Evolutionary conservation across 129 eudicot species (phyloP), one percentile per base, ranked within the genome.

Genomic region (Ambrosia artemisiifolia): DNA sequence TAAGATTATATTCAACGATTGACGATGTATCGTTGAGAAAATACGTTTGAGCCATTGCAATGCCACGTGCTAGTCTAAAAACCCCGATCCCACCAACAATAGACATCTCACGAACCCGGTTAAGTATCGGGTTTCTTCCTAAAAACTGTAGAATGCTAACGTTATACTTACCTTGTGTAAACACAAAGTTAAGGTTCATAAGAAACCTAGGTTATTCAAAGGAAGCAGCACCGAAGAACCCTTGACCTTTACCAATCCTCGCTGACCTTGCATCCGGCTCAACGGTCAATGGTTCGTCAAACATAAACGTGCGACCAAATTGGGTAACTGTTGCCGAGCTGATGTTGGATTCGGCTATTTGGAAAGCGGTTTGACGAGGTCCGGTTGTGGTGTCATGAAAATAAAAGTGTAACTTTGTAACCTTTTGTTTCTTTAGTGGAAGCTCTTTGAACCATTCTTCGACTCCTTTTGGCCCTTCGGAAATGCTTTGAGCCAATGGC

Each of bases 241-340:
- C 95, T 67, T 81, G 88, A 70, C 86, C 88, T 40, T 83, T 75
- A 30, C 91, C 95, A 20, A 85, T 75, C 14, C 62, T 54, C 18
- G 6, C 44, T 11, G 95, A 75, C 43, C 79, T 49, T 32, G 35
- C 40, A 20, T 75, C 78, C 0, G 95, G 95, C 35, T 79, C 85
- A 2, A 62, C 44, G 0, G 81, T 88, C 42, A 88, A 11, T 2
- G 88, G 83, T 75, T 85, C 80, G 42, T 88, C 90, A 9, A 83
- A 57, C 61, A 85, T 64, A 14, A 48, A 28, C 33, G 83, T 33
- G 0, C 65, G 67, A 38, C 90, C 88, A 9, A 85, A 88, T 38
- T 61, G 69, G 13, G 83, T 67, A 3, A 76, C 18, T 0, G 83
- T 80, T 0, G 71, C 63, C 0, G 60, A 18, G 43, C 84, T 85